Conservation (phyloP, 768 basidiomycete species). For the Cystobasidium onofrii region DNA sequence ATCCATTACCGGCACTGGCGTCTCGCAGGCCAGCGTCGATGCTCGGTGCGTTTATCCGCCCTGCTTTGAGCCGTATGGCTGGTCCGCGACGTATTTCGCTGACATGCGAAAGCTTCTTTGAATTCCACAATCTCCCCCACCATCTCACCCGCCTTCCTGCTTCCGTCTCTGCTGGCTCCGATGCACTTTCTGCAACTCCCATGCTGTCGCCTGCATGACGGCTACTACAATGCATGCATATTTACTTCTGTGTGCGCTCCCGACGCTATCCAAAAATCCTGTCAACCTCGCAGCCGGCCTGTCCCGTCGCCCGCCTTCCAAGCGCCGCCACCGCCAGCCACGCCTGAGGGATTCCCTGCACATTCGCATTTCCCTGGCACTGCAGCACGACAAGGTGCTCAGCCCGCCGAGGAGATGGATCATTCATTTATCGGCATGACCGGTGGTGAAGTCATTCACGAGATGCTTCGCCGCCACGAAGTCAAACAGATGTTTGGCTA, state of each 20-base stretch:
- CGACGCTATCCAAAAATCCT: no score
- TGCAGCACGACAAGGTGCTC: constrained; percentile 1
- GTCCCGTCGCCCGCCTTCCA: constrained; percentile 42
- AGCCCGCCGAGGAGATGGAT: constrained; percentile 49
- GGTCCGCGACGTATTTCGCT: neutral
- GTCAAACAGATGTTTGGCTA: constrained; percentile 98
- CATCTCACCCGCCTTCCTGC: neutral
- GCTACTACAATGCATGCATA: no score
- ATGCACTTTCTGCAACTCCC: no score
- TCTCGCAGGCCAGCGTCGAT: constrained; percentile 8
- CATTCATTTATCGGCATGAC: constrained; percentile 85
- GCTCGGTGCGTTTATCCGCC: constrained; percentile 26
- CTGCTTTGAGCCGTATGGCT: no score
- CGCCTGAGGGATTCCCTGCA: constrained; percentile 8
- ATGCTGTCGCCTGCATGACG: no score
- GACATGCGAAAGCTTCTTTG: neutral
- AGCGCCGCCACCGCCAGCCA: constrained; percentile 34
- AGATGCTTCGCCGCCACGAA: constrained; percentile 96
- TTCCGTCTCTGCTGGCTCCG: neutral
- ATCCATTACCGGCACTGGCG: constrained; percentile 20
- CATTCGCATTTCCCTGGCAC: constrained; percentile 5
- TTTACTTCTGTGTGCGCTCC: no score
- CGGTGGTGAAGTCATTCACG: constrained; percentile 96
- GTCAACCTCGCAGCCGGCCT: constrained; percentile 27
- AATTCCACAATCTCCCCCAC: neutral